Base-by-base conservation (phyloP, 257 asterid species). In the Anisodus tanguticus region DNA sequence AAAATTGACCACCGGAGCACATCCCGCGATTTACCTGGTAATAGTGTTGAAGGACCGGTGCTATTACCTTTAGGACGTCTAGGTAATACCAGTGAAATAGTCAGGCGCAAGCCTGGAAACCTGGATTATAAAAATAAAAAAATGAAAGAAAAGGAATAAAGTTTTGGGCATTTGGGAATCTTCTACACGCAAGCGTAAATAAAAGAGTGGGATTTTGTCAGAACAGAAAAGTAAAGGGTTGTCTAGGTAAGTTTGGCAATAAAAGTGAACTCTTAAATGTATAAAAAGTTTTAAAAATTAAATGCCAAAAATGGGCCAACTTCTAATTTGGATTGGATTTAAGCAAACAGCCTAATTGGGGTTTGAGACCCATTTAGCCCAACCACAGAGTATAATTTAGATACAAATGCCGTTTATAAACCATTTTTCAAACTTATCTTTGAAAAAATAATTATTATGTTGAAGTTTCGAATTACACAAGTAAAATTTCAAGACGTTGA, bases 231-330 rank as follows among this genome's bases (percentile, higher is more conserved):
- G 8, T 74, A 49, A 47, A 74, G 81, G 62, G 9, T 6, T 74
- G 62, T 74, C 43, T 43, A 11, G 62, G 62, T 60, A 49, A 74
- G 11, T 45, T 74, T 49, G 80, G 80, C 17, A 74, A 74, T 71
- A 10, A 41, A 41, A 9, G 35, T 31, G 45, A 41, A 41, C 45
- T 41, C 45, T 41, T 41, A 41, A 41, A 41, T 41, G 45, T 41
- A 41, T 5, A 22, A 41, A 41, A 41, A 41, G 4, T 3, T 5
- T 41, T 22, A 22, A 41, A 41, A 41, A 41, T 35, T 35, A 35
- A 6, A 35, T 12, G 0, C 17, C 8, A 35, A 35, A 9, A 10
- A 37, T 13, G 49, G 12, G 1, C 6, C 45, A 67, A 13, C 22
- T 37, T 12, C 43, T 66, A 0, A 15, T 35, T 37, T 67, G 76